phyloP scores from a whole-genome alignment of 2,329 filamentous ascomycete genomes.

The Magnaporthiopsis incrustans region DNA sequence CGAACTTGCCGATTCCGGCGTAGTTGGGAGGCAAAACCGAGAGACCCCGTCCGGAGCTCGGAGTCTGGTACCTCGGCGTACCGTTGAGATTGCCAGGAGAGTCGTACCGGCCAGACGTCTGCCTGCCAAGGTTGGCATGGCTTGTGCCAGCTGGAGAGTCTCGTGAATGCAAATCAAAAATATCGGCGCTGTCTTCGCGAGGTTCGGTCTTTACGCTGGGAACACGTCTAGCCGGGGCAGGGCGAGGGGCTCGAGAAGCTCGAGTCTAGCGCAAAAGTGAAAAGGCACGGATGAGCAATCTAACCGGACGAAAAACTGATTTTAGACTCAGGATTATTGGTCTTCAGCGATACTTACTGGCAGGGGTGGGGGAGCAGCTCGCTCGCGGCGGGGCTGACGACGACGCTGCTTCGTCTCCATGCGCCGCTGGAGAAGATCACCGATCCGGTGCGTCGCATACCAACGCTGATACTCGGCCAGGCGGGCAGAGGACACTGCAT shows the following conservation, averaged over 20 bases:
- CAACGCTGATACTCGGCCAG: constrained; percentile 68
- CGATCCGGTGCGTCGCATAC: constrained; percentile 66
- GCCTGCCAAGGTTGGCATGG: no score
- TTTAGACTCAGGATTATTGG: not conserved
- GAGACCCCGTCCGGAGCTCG: constrained; percentile 13
- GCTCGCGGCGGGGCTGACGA: constrained; percentile 7
- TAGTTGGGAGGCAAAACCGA: constrained; percentile 1
- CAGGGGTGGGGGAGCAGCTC: no score
- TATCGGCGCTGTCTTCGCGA: constrained; percentile 13
- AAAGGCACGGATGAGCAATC: not conserved
- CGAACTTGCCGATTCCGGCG: not conserved
- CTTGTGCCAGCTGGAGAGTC: not conserved
- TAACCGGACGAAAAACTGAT: not conserved
- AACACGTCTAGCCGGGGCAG: constrained; percentile 2
- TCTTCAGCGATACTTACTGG: not conserved
- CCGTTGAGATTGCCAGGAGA: not conserved
- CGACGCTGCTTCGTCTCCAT: constrained; percentile 69
- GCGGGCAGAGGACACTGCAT: constrained; percentile 52
- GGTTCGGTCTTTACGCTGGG: constrained; percentile 14
- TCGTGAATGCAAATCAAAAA: not conserved
- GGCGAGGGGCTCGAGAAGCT: not conserved
- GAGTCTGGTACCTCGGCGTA: constrained; percentile 14
- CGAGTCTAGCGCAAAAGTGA: not conserved
- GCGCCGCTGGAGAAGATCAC: constrained; percentile 66
- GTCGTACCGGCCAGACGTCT: not conserved